phyloP scores from a whole-genome alignment of 371 early-diverging fungal genomes.

The Mortierella sp. region DNA sequence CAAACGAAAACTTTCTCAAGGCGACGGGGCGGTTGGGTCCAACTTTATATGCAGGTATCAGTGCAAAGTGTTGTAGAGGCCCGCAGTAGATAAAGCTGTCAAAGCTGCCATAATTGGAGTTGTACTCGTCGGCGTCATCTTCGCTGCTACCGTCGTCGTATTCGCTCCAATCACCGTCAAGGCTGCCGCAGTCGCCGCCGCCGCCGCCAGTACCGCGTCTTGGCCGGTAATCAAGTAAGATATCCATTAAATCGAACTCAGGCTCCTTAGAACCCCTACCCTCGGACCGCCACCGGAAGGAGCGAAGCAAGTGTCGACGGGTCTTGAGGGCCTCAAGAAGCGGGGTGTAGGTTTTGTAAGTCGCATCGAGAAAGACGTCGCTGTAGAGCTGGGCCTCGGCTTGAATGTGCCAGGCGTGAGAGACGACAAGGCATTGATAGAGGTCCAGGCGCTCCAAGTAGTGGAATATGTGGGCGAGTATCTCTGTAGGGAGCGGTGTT shows the following conservation, averaged over 20 bases:
- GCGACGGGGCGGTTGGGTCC: not conserved
- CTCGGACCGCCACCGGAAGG: not conserved
- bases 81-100: too few species aligned
- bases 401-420: not conserved
- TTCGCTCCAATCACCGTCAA: too few species aligned
- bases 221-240: constrained; percentile 14
- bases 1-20: not conserved
- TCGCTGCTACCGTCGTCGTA: too few species aligned
- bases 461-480: not conserved
- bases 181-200: too few species aligned
- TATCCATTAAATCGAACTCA: not conserved
- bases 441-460: not conserved
- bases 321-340: not conserved
- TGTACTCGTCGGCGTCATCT: too few species aligned
- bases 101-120: not conserved
- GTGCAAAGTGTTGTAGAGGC: too few species aligned
- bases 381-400: constrained; percentile 2
- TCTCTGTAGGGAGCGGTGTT: not conserved
- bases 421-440: not conserved
- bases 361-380: not conserved
- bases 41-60: not conserved
- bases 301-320: not conserved
- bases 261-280: not conserved
- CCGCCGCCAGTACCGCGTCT: too few species aligned
- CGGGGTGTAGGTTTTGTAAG: not conserved